Evolutionary conservation across 2,329 filamentous ascomycete genomes (phyloP).

Genomic region (Ophiostoma perfectum): DNA sequence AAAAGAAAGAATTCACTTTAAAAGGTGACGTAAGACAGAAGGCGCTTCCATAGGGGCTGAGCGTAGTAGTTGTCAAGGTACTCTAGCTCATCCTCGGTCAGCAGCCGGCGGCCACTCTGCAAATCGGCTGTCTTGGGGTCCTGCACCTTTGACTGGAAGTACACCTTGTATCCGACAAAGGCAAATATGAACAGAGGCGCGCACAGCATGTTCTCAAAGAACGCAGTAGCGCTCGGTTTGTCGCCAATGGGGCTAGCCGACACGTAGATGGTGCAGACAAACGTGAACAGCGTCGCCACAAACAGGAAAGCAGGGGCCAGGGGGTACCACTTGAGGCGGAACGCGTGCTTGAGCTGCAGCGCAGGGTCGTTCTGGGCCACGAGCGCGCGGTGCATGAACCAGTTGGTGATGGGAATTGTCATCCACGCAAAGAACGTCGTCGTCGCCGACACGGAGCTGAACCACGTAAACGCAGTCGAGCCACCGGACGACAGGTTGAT

Average conservation of each 20-base stretch:
- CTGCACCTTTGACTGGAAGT: constrained; percentile 23
- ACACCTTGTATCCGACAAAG: constrained; percentile 23
- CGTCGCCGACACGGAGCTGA: constrained; percentile 23
- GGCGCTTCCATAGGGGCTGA: constrained; percentile 17
- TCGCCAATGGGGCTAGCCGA: constrained; percentile 22
- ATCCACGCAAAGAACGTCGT: constrained; percentile 25
- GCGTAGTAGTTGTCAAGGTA: constrained; percentile 23
- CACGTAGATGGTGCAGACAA: constrained; percentile 22
- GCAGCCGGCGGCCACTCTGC: constrained; percentile 21
- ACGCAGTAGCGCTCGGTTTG: constrained; percentile 15
- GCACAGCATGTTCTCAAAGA: constrained; percentile 25
- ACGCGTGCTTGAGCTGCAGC: constrained; percentile 20
- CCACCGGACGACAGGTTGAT: constrained; percentile 23
- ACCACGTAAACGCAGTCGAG: constrained; percentile 22
- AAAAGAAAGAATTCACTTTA: background rate
- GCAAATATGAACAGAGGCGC: constrained; percentile 21
- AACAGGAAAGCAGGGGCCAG: constrained; percentile 20
- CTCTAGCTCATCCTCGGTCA: constrained; percentile 20
- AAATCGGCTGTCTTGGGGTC: constrained; percentile 22
- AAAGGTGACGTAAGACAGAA: constrained; percentile 22
- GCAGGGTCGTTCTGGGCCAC: constrained; percentile 22
- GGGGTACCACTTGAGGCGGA: constrained; percentile 21
- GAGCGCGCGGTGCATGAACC: constrained; percentile 23
- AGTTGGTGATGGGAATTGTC: constrained; percentile 24
- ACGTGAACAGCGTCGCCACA: constrained; percentile 18